Conservation (phyloP, 768 basidiomycete species). For the Leucosporidium yakuticum region DNA sequence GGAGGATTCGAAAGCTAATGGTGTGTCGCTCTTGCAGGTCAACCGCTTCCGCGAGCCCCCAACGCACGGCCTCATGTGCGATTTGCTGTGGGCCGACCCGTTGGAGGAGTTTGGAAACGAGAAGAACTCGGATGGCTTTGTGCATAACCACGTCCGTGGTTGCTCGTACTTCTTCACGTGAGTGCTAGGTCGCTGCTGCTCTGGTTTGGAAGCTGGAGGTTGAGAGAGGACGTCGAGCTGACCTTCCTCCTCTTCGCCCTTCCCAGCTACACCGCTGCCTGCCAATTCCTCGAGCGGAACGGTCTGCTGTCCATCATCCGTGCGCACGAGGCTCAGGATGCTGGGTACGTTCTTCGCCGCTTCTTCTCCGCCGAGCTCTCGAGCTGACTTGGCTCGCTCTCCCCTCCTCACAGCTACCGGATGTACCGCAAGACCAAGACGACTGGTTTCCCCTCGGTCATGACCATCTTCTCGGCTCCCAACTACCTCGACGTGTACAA, state of each 20-base stretch:
- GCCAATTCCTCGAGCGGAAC: slow-evolving; percentile 94
- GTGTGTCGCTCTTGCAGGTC: slow-evolving; percentile 52
- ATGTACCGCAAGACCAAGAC: slow-evolving; percentile 99
- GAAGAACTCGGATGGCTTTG: slow-evolving; percentile 79
- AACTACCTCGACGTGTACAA: slow-evolving; percentile 98
- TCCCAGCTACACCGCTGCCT: slow-evolving; percentile 85
- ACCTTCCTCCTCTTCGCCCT: not conserved
- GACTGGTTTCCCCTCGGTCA: slow-evolving; percentile 96
- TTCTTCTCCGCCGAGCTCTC: not conserved
- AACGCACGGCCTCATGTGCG: slow-evolving; percentile 95
- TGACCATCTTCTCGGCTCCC: slow-evolving; percentile 99
- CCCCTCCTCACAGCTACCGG: slow-evolving; percentile 47
- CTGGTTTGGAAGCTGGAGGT: not conserved
- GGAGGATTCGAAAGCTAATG: not conserved
- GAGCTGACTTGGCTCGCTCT: not conserved
- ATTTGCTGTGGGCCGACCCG: slow-evolving; percentile 97
- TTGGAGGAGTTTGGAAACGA: slow-evolving; percentile 95
- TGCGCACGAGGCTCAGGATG: slow-evolving; percentile 97
- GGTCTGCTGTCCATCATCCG: slow-evolving; percentile 93
- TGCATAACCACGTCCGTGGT: slow-evolving; percentile 94
- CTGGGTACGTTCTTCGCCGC: slow-evolving; percentile 58
- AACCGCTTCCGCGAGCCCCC: slow-evolving; percentile 98
- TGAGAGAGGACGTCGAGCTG: not conserved
- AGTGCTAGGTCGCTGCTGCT: slow-evolving; percentile 41
- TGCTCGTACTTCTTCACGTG: slow-evolving; percentile 97